Evolutionary conservation across 352 stramenopile species (phyloP), one percentile per base, ranked within the genome.

Genomic region (Blastocystis hominis): DNA sequence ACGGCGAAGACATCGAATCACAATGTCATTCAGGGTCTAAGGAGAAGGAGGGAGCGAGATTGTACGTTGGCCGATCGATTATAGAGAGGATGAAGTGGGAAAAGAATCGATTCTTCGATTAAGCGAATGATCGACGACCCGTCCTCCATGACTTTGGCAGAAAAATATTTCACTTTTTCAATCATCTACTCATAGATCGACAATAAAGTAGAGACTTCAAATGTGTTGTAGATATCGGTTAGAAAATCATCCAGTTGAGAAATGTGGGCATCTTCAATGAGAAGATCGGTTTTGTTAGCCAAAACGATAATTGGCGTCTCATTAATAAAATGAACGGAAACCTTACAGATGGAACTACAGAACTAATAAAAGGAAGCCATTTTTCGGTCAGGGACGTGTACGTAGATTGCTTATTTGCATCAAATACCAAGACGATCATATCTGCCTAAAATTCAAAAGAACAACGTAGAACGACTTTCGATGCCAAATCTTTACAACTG

Each of bases 231-330:
- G 30, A 84, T 61, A 20, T 53, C 44, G 40, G 5, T 66, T 0
- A 84, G 42, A 7, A 80, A 40, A 13, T 42, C 20, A 17, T 62
- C 53, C 46, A 64, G 40, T 30, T 80, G 24, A 13, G 36, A 6
- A 24, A 66, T 84, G 3, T 59, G 66, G 20, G 53, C 66, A 47
- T 84, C 55, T 13, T 47, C 50, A 13, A 10, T 53, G 6, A 80
- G 24, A 40, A 62, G 44, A 68, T 84, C 72, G 10, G 68, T 42
- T 47, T 84, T 84, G 20, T 84, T 84, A 50, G 72, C 72, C 30
- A 68, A 34, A 66, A 84, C 55, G 30, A 84, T 64, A 30, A 84
- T 53, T 15, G 72, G 72, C 13, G 46, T 84, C 72, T 84, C 13
- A 30, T 24, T 1, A 13, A 53, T 13, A 84, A 53, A 6, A 20